Conservation (phyloP, 345 rosid genomes). For the Garcia nutans region DNA sequence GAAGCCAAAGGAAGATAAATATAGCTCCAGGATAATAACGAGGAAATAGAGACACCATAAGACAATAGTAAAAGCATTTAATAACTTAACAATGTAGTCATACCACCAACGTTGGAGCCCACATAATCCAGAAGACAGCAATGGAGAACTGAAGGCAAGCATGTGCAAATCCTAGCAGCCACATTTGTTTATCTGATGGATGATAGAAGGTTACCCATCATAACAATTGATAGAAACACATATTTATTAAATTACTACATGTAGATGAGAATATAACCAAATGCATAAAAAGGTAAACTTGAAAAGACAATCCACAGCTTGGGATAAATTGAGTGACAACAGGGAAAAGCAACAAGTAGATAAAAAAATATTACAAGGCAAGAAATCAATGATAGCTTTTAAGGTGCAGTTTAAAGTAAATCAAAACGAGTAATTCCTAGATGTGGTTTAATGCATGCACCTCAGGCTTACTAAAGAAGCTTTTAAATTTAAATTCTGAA, state of each 20-base stretch:
- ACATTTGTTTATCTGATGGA: constrained; percentile 75
- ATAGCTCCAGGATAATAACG: not conserved
- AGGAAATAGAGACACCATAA: constrained; percentile 12
- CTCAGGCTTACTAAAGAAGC: not conserved
- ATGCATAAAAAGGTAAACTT: not conserved
- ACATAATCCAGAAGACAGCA: constrained; percentile 81
- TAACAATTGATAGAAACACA: not conserved
- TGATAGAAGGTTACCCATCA: constrained; percentile 6
- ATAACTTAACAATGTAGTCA: constrained; percentile 14
- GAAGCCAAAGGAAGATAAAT: constrained; percentile 5
- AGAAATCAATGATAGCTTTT: not conserved
- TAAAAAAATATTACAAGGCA: not conserved
- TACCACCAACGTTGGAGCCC: constrained; percentile 97
- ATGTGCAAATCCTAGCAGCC: constrained; percentile 74
- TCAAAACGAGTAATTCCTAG: not conserved
- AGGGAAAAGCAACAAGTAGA: not conserved
- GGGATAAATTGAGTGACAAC: not conserved
- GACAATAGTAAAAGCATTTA: constrained; percentile 8
- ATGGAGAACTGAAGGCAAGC: constrained; percentile 82
- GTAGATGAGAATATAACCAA: not conserved
- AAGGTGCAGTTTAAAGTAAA: not conserved
- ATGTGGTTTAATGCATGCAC: not conserved
- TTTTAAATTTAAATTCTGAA: not conserved
- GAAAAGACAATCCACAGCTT: not conserved
- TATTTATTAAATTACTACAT: not conserved